Conservation (phyloP, 2,329 filamentous ascomycete species). For the Monilinia vaccinii-corymbosi region DNA sequence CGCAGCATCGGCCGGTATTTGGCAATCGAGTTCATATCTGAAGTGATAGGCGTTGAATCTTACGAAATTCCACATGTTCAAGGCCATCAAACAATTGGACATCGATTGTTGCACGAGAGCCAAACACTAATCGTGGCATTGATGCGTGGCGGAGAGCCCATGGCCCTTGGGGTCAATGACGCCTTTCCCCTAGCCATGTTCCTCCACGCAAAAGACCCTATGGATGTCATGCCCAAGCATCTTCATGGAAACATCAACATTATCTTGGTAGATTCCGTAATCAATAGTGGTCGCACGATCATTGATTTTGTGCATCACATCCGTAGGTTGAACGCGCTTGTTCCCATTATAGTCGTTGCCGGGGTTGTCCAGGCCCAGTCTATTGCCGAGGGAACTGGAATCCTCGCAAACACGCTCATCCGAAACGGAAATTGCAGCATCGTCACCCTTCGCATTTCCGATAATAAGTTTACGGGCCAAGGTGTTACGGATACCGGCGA, state of each 20-base stretch:
- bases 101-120: slow-evolving; percentile 38
- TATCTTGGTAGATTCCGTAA: slow-evolving; percentile 50
- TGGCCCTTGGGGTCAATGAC: slow-evolving; percentile 49
- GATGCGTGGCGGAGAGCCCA: slow-evolving; percentile 55
- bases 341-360: slow-evolving; percentile 45
- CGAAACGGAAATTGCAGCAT: background rate
- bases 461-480: slow-evolving; percentile 45
- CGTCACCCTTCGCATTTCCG: slow-evolving; percentile 45
- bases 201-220: slow-evolving; percentile 34
- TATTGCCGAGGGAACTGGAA: slow-evolving; percentile 5
- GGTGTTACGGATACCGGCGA: slow-evolving; percentile 49
- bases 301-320: slow-evolving; percentile 40
- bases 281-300: slow-evolving; percentile 47
- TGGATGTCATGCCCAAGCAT: slow-evolving; percentile 37
- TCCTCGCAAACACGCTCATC: slow-evolving; percentile 26
- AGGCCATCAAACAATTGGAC: slow-evolving; percentile 35
- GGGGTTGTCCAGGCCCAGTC: slow-evolving; percentile 42
- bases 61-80: slow-evolving; percentile 44
- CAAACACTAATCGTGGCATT: slow-evolving; percentile 46
- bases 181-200: slow-evolving; percentile 44
- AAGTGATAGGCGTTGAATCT: slow-evolving; percentile 41
- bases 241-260: slow-evolving; percentile 34
- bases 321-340: slow-evolving; percentile 30
- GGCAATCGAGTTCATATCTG: slow-evolving; percentile 38
- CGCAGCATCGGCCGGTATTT: slow-evolving; percentile 42